Percentiles rank a stretch among this genome's conserved stretches.
Evolutionary conservation across 148 eudicot species (phyloP).

Genomic region (Drosera capensis): DNA sequence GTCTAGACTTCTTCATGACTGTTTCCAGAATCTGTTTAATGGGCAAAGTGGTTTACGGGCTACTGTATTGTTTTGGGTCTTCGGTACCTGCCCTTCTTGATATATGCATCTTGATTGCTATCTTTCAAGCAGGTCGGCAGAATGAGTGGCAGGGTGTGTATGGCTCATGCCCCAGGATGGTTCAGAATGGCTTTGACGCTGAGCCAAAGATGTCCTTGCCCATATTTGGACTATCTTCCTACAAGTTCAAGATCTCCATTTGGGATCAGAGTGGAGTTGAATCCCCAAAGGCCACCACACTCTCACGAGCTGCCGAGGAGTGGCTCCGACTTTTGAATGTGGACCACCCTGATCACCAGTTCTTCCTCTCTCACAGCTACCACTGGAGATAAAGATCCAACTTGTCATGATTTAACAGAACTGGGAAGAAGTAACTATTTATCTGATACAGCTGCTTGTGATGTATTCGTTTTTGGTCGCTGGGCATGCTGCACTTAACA

Average conservation of each 20-base stretch:
- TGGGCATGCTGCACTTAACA: too few species aligned
- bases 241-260: conserved; percentile 56
- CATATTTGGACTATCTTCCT: conserved; percentile 62
- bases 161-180: conserved; percentile 25
- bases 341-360: conserved; percentile 64
- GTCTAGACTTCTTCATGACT: too few species aligned
- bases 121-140: conserved; percentile 25
- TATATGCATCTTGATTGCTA: too few species aligned
- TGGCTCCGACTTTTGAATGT: conserved; percentile 66
- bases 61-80: too few species aligned
- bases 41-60: too few species aligned
- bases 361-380: conserved; percentile 33
- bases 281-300: conserved; percentile 30
- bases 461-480: too few species aligned
- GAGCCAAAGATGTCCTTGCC: conserved; percentile 49
- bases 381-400: conserved; percentile 27
- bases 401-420: too few species aligned
- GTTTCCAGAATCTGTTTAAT: too few species aligned
- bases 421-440: too few species aligned
- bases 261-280: conserved; percentile 52
- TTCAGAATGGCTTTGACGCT: conserved; percentile 19
- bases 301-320: conserved; percentile 49
- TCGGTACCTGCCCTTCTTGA: too few species aligned
- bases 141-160: conserved; percentile 23
- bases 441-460: too few species aligned